These are phyloP conservation scores for Phytophthora pini DNA, from an alignment of 352 stramenopile species.

Conservation along the genomic window DNA sequence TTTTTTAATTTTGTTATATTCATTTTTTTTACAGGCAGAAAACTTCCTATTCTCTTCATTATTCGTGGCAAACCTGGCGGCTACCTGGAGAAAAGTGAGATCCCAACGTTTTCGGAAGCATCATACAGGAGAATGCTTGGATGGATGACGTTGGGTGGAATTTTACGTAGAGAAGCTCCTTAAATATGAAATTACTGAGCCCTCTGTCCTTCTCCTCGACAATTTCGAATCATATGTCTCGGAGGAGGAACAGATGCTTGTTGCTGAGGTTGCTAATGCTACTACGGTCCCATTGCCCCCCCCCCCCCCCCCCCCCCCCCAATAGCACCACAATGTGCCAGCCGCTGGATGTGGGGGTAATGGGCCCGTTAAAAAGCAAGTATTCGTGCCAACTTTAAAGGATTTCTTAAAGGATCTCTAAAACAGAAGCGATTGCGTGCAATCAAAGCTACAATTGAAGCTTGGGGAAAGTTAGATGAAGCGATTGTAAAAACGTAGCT, in stretches of 20 bases:
- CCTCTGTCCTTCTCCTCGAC: constrained; percentile 12
- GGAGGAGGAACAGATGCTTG: background rate
- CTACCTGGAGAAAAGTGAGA: background rate
- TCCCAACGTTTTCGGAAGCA: constrained; percentile 1
- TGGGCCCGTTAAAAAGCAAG: constrained; percentile 12
- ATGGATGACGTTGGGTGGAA: constrained; percentile 4
- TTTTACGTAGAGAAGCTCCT: constrained; percentile 3
- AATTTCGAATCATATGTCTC: constrained; percentile 10
- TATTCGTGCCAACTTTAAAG: constrained; percentile 1
- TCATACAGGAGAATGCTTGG: constrained; percentile 7
- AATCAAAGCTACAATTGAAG: constrained; percentile 6
- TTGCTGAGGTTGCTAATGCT: constrained; percentile 9
- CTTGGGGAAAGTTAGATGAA: constrained; percentile 9
- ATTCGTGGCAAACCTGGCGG: background rate
- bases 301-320: no score
- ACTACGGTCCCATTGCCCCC: background rate
- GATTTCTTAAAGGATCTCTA: background rate
- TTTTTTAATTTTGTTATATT: constrained; percentile 3
- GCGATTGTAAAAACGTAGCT: constrained; percentile 10
- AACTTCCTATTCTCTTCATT: constrained; percentile 9
- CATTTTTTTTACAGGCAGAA: constrained; percentile 3
- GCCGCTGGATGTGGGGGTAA: constrained; percentile 25
- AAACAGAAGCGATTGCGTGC: background rate
- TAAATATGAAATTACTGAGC: constrained; percentile 8
- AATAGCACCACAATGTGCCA: constrained; percentile 24